Evolutionary conservation across 2,329 filamentous ascomycete genomes (phyloP).

Genomic region (Juglanconis sp.): DNA sequence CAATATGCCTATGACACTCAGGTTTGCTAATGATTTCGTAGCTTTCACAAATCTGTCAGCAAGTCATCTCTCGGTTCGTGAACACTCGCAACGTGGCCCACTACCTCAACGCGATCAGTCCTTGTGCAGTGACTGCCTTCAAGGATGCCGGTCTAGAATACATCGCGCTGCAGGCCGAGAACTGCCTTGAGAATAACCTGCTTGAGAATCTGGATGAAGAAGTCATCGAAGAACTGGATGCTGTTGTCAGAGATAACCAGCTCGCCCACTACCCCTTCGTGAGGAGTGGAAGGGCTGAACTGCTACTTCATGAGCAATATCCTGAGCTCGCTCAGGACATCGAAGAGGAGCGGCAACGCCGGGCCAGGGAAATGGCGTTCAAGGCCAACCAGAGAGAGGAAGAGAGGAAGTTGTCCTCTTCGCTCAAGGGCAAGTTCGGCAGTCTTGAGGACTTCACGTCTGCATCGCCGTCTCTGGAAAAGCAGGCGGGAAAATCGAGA

Average conservation of each 20-base stretch:
- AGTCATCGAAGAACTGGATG: constrained; percentile 76
- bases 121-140: constrained; percentile 79
- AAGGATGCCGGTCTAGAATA: constrained; percentile 88
- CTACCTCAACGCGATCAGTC: constrained; percentile 80
- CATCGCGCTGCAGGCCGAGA: constrained; percentile 85
- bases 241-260: constrained; percentile 78
- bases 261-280: constrained; percentile 72
- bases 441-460: constrained; percentile 61
- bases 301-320: constrained; percentile 61
- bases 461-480: constrained; percentile 41
- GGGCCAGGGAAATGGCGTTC: constrained; percentile 74
- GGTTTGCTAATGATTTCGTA: background rate
- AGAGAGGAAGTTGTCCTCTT: constrained; percentile 59
- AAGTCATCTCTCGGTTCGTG: constrained; percentile 77
- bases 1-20: too few relatives aligned
- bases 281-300: constrained; percentile 69
- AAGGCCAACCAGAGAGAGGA: constrained; percentile 61
- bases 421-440: constrained; percentile 57
- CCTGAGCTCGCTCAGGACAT: constrained; percentile 63
- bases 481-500: constrained; percentile 44
- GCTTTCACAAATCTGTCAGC: constrained; percentile 85
- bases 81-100: constrained; percentile 81
- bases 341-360: constrained; percentile 64
- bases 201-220: constrained; percentile 84
- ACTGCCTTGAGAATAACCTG: constrained; percentile 85